phyloP scores from a whole-genome alignment of 768 basidiomycete genomes.

The Boletus sp. region DNA sequence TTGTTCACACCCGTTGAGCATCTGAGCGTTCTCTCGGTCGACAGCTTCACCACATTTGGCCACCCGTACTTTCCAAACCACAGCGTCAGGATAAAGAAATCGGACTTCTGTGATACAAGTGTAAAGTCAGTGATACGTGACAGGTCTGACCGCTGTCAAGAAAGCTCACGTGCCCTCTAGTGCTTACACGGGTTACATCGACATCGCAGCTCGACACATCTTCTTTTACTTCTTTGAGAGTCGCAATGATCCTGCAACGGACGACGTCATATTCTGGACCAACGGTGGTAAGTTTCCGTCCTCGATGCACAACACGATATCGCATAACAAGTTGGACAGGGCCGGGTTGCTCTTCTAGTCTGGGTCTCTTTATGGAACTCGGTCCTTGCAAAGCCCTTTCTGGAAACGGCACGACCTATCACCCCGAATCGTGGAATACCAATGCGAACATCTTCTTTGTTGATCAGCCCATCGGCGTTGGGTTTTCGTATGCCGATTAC shows the following conservation, averaged over 20 bases:
- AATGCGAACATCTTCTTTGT: slow-evolving; percentile 53
- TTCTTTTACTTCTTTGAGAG: slow-evolving; percentile 81
- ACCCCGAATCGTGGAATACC: slow-evolving; percentile 65
- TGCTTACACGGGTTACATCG: slow-evolving; percentile 66
- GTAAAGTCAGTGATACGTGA: slow-evolving; percentile 31
- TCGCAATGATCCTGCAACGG: slow-evolving; percentile 52
- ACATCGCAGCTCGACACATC: slow-evolving; percentile 59
- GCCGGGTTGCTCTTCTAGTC: slow-evolving; percentile 55
- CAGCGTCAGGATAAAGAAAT: slow-evolving; percentile 41
- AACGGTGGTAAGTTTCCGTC: slow-evolving; percentile 48
- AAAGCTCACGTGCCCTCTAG: slow-evolving; percentile 27
- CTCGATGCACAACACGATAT: background rate
- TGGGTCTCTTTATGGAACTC: slow-evolving; percentile 71
- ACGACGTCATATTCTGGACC: slow-evolving; percentile 61
- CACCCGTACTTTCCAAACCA: slow-evolving; percentile 47
- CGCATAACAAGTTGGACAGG: slow-evolving; percentile 15
- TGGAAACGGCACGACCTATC: slow-evolving; percentile 48
- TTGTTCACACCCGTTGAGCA: slow-evolving; percentile 36
- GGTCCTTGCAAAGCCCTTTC: slow-evolving; percentile 69
- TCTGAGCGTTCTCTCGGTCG: slow-evolving; percentile 26
- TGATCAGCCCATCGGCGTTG: slow-evolving; percentile 46
- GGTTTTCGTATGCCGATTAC: slow-evolving; percentile 46
- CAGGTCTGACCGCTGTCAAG: background rate
- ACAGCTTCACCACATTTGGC: slow-evolving; percentile 36
- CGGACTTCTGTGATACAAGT: slow-evolving; percentile 39